Conservation (phyloP, 202 grass and related monocot genomes). For the Saccharum hybrid region DNA sequence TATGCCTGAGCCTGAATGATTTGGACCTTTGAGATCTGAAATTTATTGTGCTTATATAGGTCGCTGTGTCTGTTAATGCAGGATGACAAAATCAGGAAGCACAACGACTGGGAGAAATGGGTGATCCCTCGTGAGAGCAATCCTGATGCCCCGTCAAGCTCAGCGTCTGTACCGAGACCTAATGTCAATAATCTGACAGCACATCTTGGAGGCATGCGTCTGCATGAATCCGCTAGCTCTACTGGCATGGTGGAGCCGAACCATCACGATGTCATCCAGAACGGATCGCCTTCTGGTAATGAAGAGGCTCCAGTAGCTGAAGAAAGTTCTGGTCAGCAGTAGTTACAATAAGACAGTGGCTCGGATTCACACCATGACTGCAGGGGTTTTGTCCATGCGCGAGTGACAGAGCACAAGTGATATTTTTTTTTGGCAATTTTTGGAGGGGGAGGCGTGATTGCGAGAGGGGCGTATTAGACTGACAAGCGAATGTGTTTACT, state of each 20-base stretch:
- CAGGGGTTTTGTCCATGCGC: conserved; percentile 52
- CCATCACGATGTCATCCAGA: conserved; percentile 46
- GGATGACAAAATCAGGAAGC: conserved; percentile 75
- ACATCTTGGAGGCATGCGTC: conserved; percentile 48
- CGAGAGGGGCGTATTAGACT: conserved; percentile 56
- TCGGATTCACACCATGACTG: conserved; percentile 47
- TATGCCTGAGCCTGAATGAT: background rate
- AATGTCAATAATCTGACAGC: conserved; percentile 43
- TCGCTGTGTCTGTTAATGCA: conserved; percentile 45
- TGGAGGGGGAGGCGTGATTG: too few relatives aligned
- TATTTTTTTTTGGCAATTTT: conserved; percentile 44
- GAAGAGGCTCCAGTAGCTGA: conserved; percentile 47
- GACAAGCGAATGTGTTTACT: conserved; percentile 45
- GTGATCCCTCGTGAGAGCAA: conserved; percentile 58
- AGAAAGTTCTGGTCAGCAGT: conserved; percentile 26
- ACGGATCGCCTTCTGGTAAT: conserved; percentile 53
- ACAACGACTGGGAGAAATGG: conserved; percentile 71
- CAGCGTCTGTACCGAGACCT: conserved; percentile 31
- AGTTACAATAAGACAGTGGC: background rate
- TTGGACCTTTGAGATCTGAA: background rate
- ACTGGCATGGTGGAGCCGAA: conserved; percentile 28
- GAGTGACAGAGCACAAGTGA: conserved; percentile 51
- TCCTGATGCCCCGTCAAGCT: conserved; percentile 34
- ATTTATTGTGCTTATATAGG: background rate
- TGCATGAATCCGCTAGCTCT: conserved; percentile 52